Base-by-base conservation (phyloP, 306 rosid genomes). In the Inga laurina region DNA sequence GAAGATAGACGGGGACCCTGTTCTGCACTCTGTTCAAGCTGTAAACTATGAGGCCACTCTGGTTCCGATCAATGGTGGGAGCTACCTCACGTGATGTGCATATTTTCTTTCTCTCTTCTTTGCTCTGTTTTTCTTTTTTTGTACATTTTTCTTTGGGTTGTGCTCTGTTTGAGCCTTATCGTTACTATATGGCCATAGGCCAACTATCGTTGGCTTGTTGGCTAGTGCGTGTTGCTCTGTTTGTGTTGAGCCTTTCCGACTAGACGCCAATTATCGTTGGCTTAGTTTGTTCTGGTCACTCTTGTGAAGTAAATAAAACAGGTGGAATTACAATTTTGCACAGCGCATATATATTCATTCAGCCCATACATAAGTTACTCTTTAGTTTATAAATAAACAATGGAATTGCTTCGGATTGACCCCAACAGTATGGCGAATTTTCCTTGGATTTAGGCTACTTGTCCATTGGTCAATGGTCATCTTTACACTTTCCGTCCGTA, bases 21-120 rank as follows among this genome's bases (percentile, higher is more conserved):
- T 41, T 77, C 43, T 15, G 10, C 51, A 34, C 79, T 71, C 82
- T 6, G 72, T 72, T 59, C 82, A 83, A 35, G 82, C 82, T 34
- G 78, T 77, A 59, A 83, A 77, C 78, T 83, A 83, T 22, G 67
- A 15, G 56, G 78, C 82, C 15, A 83, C 56, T 77, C 27, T 66
- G 32, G 82, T 59, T 57, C 35, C 74, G 18, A 46, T 82, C 16
- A 69, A 30, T 43, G 70, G 77, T 15, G 78, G 69, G 14, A 76
- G 34, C 44, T 82, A 34, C 81, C 81, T 66, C 32, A 19, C 48
- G 10, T 75, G 71, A 75, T 41, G 80, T 48, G 7, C 4, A 59
- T 22, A 59, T 35, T 57, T 49, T 49, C 4, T 43, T 24, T 37
- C 66, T 22, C 67, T 48, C 22, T 46, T 48, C 24, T 67, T 79